Base-by-base conservation (phyloP, 2,329 filamentous ascomycete genomes). In the Talaromyces sp. region DNA sequence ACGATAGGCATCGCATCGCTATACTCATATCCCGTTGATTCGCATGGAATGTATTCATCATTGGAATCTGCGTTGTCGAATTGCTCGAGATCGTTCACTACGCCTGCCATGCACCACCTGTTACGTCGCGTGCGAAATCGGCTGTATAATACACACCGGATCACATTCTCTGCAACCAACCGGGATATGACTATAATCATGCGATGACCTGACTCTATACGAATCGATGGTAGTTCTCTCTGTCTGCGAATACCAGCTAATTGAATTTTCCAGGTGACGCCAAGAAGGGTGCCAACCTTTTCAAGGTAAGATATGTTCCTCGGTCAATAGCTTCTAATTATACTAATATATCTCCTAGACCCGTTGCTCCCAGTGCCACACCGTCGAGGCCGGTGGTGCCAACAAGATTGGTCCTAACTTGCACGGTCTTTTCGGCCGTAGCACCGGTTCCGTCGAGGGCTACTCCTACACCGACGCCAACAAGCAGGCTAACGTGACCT, bases 401-500 rank as follows among this genome's bases (percentile, higher is more conserved):
- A 96, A 97, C 92, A 98, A 98, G 90, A 92, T 97, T 82, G 95
- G 95, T 79, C 95, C 95, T 77, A 93, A 93, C 80, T 89, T 99
- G 75, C 89, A 96, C 89, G 95, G 95, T 80, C 92, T 99, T 73
- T 99, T 97, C 81, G 95, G 95, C 82, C 94, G 95, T 81, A 91
- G 97, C 86, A 92, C 91, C 70, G 95, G 95, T 76, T 87, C 89
- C 79, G 92, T 96, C 74, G 90, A 92, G 56, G 94, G 95, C 72
- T 99, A 90, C 89, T 85, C 92, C 78, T 99, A 98, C 89, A 97
- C 95, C 82, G 95, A 99, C 79, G 95, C 94, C 87, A 99, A 99
- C 91, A 98, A 98, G 90, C 84, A 90, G 78, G 96, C 96, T 86
- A 93, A 90, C 76, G 88, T 99, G 74, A 86, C 83, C 75, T 99